These are phyloP conservation scores for Colletotrichum liaoningense DNA, from an alignment of 2,329 filamentous ascomycete species.

Conservation along the genomic window DNA sequence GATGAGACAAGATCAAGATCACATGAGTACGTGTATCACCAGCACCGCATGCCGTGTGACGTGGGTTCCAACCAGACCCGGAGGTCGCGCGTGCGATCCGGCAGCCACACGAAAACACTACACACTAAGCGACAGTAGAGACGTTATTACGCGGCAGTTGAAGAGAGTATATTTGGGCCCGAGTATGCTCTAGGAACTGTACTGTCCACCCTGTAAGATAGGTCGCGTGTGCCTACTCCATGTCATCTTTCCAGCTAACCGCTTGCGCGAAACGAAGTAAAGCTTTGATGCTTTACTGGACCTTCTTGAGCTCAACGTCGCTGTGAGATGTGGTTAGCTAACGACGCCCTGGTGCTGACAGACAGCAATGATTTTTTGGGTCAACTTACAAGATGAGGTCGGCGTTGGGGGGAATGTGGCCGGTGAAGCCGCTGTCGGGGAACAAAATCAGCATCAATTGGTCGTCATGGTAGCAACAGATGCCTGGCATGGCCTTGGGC, in stretches of 20 bases:
- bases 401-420: conserved; percentile 84
- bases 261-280: not conserved
- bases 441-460: not conserved
- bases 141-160: not conserved
- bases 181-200: not conserved
- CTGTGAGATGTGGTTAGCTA: conserved; percentile 50
- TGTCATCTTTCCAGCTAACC: not conserved
- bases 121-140: too few species aligned
- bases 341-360: not conserved
- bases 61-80: not conserved
- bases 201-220: not conserved
- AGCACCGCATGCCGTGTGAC: not conserved
- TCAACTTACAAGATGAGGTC: conserved; percentile 83
- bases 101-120: not conserved
- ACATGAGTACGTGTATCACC: not conserved
- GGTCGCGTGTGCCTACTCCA: not conserved
- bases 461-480: not conserved
- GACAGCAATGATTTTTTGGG: not conserved
- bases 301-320: conserved; percentile 76
- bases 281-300: conserved; percentile 60
- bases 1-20: not conserved
- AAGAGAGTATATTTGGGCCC: not conserved
- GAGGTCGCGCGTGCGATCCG: not conserved
- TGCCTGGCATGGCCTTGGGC: not conserved
- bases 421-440: conserved; percentile 76